phyloP scores from a whole-genome alignment of 1,139 yeast genomes.

The Hansenula sp. region DNA sequence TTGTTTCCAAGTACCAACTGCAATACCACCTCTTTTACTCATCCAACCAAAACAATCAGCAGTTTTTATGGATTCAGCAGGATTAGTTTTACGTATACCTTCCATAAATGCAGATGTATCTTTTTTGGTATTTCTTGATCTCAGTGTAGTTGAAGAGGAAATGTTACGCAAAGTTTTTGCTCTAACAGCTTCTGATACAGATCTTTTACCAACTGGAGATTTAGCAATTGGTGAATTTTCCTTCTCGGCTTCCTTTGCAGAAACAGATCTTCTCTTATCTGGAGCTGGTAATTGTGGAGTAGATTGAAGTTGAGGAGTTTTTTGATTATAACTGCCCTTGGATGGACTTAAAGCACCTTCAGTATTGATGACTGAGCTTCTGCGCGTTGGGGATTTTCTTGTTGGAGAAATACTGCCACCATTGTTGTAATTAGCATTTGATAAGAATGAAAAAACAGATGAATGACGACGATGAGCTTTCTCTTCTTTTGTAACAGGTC shows the following conservation, averaged over 20 bases:
- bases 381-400: constrained; percentile 12
- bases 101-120: constrained; percentile 90
- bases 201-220: constrained; percentile 29
- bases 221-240: background rate
- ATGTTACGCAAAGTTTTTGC: constrained; percentile 33
- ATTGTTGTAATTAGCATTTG: constrained; percentile 14
- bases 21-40: constrained; percentile 83
- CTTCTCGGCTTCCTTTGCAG: constrained; percentile 30
- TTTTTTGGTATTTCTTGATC: constrained; percentile 38
- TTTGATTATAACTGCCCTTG: background rate
- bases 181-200: constrained; percentile 46
- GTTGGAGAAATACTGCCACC: constrained; percentile 9
- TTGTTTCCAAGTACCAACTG: constrained; percentile 88
- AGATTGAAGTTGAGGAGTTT: background rate
- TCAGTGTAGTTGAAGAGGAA: constrained; percentile 24
- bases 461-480: constrained; percentile 34
- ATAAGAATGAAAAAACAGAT: constrained; percentile 41
- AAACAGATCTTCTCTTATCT: constrained; percentile 33
- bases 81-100: constrained; percentile 75
- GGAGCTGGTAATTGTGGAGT: background rate
- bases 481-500: constrained; percentile 2
- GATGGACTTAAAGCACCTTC: constrained; percentile 3
- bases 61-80: constrained; percentile 70
- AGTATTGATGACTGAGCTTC: constrained; percentile 6
- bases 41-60: constrained; percentile 92